Conservation (phyloP, 108 stramenopile genomes). For the Seminavis robusta region DNA sequence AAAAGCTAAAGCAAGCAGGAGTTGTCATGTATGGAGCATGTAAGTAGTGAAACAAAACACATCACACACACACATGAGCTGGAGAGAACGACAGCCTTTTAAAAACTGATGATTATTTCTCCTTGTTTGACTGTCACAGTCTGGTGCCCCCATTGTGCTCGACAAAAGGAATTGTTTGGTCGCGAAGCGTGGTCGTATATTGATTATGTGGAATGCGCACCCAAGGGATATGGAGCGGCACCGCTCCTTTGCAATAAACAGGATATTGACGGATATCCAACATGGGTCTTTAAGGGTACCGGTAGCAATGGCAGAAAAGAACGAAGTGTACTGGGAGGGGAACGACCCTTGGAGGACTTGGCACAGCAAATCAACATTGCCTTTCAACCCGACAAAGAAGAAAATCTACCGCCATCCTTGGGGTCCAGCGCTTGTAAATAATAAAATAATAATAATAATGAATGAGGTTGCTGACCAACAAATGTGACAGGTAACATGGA, state of each 20-base stretch:
- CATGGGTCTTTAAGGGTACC: conserved; percentile 45
- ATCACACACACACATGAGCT: too few species aligned
- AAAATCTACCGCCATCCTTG: conserved; percentile 25
- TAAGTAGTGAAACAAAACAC: too few species aligned
- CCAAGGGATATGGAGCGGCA: conserved; percentile 53
- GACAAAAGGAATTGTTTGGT: conserved; percentile 83
- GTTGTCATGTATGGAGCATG: conserved; percentile 73
- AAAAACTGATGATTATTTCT: too few species aligned
- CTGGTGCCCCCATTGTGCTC: conserved; percentile 89
- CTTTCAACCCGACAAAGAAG: conserved; percentile 31
- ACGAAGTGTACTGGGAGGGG: conserved; percentile 21
- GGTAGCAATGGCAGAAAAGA: conserved; percentile 11
- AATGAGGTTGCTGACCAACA: too few species aligned
- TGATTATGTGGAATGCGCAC: conserved; percentile 70
- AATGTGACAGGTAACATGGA: too few species aligned
- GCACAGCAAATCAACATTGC: conserved; percentile 29
- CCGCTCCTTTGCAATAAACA: conserved; percentile 31
- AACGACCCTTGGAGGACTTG: conserved; percentile 32
- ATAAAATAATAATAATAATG: too few species aligned
- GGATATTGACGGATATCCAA: conserved; percentile 70
- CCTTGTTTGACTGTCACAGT: too few species aligned
- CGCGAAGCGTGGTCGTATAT: conserved; percentile 64
- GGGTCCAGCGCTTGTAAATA: conserved; percentile 14
- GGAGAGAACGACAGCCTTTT: too few species aligned
- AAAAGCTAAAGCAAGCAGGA: conserved; percentile 31